These are phyloP conservation scores for Penicillium riverlandense DNA, from an alignment of 495 filamentous ascomycete species.

Conservation along the genomic window DNA sequence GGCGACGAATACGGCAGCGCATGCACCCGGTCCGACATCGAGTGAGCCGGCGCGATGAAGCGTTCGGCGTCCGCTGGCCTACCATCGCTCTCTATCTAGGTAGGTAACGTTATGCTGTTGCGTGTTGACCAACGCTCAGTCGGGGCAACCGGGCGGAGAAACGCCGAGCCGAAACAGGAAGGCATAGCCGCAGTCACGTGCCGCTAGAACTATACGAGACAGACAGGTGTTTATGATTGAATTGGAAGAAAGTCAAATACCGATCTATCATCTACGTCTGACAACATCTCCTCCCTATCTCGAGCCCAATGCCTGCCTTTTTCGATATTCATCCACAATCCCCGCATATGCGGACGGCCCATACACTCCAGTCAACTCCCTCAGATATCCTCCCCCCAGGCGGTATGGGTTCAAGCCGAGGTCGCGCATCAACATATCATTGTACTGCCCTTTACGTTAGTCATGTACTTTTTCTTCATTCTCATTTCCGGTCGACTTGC, in stretches of 20 bases:
- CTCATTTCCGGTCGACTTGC: conserved; percentile 5
- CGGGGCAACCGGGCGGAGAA: background rate
- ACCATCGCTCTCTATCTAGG: conserved; percentile 2
- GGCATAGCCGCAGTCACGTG: background rate
- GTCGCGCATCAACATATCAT: conserved; percentile 23
- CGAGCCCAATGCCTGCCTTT: no score
- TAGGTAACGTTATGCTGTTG: no score
- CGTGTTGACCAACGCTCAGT: no score
- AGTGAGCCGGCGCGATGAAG: conserved; percentile 12
- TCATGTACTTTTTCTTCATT: background rate
- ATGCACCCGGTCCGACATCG: conserved; percentile 37
- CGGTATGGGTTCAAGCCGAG: conserved; percentile 24
- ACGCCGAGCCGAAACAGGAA: background rate
- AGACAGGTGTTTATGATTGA: no score
- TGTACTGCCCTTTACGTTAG: conserved; percentile 14
- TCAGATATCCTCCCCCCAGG: conserved; percentile 14
- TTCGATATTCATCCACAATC: conserved; percentile 21
- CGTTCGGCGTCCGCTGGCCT: conserved; percentile 3
- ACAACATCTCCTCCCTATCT: no score
- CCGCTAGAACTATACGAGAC: no score
- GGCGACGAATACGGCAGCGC: conserved; percentile 33
- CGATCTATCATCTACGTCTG: no score
- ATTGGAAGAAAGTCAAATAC: no score
- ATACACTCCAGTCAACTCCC: conserved; percentile 21
- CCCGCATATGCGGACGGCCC: conserved; percentile 19